A percentile compares a stretch with the other conserved stretches of the same genome.
phyloP scores from a whole-genome alignment of 805 yeast species.

The Schwanniomyces sp. region DNA sequence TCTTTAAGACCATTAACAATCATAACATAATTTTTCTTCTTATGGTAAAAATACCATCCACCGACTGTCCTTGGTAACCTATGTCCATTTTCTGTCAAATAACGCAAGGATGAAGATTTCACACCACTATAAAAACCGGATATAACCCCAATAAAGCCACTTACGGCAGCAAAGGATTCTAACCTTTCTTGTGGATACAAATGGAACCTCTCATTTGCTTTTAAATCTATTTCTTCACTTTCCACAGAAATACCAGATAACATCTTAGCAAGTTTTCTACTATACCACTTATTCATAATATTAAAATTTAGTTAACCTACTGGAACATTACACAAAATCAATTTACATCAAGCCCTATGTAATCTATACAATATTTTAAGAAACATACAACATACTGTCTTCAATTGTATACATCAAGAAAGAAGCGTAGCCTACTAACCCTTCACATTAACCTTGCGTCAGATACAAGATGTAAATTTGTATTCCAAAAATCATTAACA shows the following conservation, averaged over 20 bases:
- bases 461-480: neutral
- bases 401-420: neutral
- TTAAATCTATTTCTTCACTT: neutral
- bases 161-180: conserved; percentile 35
- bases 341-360: neutral
- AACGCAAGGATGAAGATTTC: conserved; percentile 53
- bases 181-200: conserved; percentile 48
- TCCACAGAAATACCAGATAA: neutral
- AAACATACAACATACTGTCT: neutral
- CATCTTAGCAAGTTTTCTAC: neutral
- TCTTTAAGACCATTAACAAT: conserved; percentile 50
- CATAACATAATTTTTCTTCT: conserved; percentile 76
- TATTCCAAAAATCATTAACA: neutral
- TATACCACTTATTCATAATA: neutral
- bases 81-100: conserved; percentile 79
- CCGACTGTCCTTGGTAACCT: conserved; percentile 73
- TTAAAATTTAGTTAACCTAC: neutral
- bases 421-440: too few relatives aligned
- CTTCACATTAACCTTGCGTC: neutral
- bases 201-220: conserved; percentile 46
- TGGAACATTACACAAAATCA: neutral
- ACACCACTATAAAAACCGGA: conserved; percentile 65
- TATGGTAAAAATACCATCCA: conserved; percentile 89
- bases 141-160: conserved; percentile 44
- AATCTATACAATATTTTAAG: neutral